A percentile compares a stretch with the other conserved stretches of the same genome.
phyloP scores from a whole-genome alignment of 2,329 filamentous ascomycete species.

The Alternaria consortialis region DNA sequence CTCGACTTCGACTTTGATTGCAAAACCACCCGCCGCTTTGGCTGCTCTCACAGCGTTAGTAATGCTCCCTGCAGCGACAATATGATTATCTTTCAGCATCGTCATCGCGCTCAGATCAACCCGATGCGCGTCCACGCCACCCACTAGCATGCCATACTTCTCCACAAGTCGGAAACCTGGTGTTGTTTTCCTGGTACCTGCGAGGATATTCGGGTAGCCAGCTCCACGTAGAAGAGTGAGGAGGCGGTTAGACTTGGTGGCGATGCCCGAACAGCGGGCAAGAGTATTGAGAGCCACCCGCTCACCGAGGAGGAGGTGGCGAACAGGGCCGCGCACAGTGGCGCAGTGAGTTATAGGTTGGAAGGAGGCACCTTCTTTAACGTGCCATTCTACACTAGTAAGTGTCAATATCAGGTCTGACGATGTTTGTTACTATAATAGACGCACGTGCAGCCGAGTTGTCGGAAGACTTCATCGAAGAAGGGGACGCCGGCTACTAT shows the following conservation, averaged over 20 bases:
- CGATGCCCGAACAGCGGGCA: slow-evolving; percentile 89
- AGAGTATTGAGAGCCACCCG: slow-evolving; percentile 91
- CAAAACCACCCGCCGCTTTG: slow-evolving; percentile 84
- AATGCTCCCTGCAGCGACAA: slow-evolving; percentile 88
- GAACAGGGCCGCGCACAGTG: slow-evolving; percentile 83
- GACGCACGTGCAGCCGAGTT: slow-evolving; percentile 80
- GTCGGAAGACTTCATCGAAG: slow-evolving; percentile 90
- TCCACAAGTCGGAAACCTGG: slow-evolving; percentile 95
- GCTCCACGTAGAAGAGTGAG: slow-evolving; percentile 63
- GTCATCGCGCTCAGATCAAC: slow-evolving; percentile 92
- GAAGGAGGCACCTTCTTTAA: slow-evolving; percentile 76
- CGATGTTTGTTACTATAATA: not conserved
- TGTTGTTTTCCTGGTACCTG: slow-evolving; percentile 95
- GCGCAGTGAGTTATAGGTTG: slow-evolving; percentile 70
- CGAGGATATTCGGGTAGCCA: slow-evolving; percentile 85
- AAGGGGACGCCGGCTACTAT: slow-evolving; percentile 92
- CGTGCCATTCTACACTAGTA: slow-evolving; percentile 81
- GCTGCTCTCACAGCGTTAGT: slow-evolving; percentile 85
- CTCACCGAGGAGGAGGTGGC: slow-evolving; percentile 88
- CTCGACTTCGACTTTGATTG: slow-evolving; percentile 95
- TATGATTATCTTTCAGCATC: slow-evolving; percentile 99
- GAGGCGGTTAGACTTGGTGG: slow-evolving; percentile 67
- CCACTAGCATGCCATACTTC: slow-evolving; percentile 97
- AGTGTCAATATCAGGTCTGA: slow-evolving; percentile 1
- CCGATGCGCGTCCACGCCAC: slow-evolving; percentile 89